These are phyloP conservation scores for Spiraea crenata DNA, from an alignment of 331 rosid species.

Conservation along the genomic window DNA sequence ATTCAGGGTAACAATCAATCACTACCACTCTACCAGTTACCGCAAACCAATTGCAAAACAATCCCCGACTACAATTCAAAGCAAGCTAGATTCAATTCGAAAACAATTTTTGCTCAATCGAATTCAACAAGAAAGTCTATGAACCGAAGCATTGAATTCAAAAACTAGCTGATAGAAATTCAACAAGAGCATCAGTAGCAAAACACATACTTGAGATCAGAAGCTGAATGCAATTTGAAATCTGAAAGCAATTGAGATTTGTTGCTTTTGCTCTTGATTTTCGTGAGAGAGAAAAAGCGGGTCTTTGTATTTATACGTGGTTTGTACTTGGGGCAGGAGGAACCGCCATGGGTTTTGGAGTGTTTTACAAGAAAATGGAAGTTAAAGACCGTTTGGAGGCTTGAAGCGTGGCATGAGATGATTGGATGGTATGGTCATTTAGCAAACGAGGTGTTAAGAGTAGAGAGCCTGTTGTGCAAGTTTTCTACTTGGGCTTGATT, in stretches of 20 bases:
- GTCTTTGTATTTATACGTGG: not conserved
- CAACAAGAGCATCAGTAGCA: not conserved
- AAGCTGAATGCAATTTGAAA: not conserved
- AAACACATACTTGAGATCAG: not conserved
- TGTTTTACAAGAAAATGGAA: not conserved
- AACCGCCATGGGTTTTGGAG: not conserved
- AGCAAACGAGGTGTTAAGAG: not conserved
- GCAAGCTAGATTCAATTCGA: too few species aligned
- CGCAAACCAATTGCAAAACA: not conserved
- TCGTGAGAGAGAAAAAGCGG: not conserved
- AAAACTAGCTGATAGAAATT: not conserved
- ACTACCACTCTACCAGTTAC: not conserved
- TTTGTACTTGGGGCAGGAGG: not conserved
- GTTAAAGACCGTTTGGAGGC: not conserved
- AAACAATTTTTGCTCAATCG: not conserved
- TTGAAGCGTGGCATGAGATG: not conserved
- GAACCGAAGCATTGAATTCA: not conserved
- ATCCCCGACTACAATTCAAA: too few species aligned
- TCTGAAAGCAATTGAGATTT: not conserved
- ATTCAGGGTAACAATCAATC: not conserved
- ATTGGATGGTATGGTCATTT: not conserved
- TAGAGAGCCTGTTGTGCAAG: not conserved
- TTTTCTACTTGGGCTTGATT: not conserved
- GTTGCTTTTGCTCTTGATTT: not conserved
- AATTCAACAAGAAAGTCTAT: not conserved